Base-by-base conservation (phyloP, 2,329 filamentous ascomycete genomes). In the Sporothrix protearum region DNA sequence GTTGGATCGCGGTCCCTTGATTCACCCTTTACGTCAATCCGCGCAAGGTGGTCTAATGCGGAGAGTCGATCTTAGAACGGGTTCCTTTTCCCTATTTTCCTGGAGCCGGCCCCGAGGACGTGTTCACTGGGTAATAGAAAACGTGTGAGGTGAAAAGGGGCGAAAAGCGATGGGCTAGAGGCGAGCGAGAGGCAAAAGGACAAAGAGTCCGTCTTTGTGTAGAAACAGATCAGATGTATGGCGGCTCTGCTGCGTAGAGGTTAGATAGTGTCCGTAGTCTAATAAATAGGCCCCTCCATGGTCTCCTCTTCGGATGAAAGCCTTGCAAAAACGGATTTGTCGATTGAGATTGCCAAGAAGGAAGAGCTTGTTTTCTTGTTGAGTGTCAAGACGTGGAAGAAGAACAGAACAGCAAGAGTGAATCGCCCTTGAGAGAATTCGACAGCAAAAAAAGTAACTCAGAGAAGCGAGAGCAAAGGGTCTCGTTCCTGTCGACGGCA, bases 401-500 rank as follows among this genome's bases (percentile, higher is more conserved):
- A 30, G 14, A n/a, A 25, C 25, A 25, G 42, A 45, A 3, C 36
- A 39, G 22, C 19, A 30, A 47, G 4, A 28, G 28, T 10, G 6
- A 16, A 8, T 28, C 5, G 66, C 47, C 66, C 22, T 42, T 19
- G 28, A n/a, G 7, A 28, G 30, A 68, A 55, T 42, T 16, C 28
- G 8, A 16, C n/a, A 19, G 16, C 33, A 39, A 28, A 51, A 70
- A 45, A 63, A 64, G n/a, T n/a, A n/a, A n/a, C n/a, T n/a, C 19
- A 53, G 36, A 61, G 36, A 33, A 10, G 64, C 42, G 16, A 67
- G 14, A 25, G 10, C 36, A 45, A 22, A 5, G 42, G 25, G 4
- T 39, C 53, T 53, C 53, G 45, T 36, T 36, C 28, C 64, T 49
- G 67, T 59, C 51, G 51, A 59, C 59, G 67, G 67, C 53, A 4